Evolutionary conservation across 768 basidiomycete species (phyloP).

Genomic region (Termitomyces bulborhizus): DNA sequence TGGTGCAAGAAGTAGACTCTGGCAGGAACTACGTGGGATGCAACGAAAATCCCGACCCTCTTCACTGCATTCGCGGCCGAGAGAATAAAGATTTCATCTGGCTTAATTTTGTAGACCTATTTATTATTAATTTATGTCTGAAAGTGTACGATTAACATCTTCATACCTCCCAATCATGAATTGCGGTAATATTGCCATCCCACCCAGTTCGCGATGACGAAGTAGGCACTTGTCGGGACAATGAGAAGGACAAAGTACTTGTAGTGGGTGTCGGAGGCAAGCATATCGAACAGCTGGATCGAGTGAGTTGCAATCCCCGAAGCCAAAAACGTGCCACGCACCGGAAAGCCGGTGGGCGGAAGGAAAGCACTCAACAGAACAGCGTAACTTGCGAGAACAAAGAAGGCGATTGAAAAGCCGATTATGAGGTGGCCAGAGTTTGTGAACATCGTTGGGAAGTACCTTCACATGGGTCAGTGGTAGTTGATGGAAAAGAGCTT

Average conservation of each 20-base stretch:
- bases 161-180: conserved; percentile 41
- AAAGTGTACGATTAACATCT: conserved; percentile 5
- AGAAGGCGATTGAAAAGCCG: conserved; percentile 41
- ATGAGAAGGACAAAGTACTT: conserved; percentile 80
- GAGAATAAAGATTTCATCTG: conserved; percentile 17
- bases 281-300: conserved; percentile 51
- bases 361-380: conserved; percentile 61
- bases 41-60: conserved; percentile 39
- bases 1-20: conserved; percentile 38
- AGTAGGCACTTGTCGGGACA: conserved; percentile 78
- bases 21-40: conserved; percentile 50
- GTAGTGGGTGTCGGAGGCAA: conserved; percentile 79
- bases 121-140: conserved; percentile 12
- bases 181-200: conserved; percentile 98
- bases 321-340: conserved; percentile 24
- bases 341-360: conserved; percentile 44
- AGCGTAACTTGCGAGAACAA: conserved; percentile 54
- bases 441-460: neutral
- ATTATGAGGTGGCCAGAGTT: conserved; percentile 44
- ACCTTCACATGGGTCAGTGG: neutral
- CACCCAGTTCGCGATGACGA: conserved; percentile 97
- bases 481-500: neutral
- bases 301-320: neutral
- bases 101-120: conserved; percentile 15
- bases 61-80: conserved; percentile 34